These are phyloP conservation scores for Euphorbia corollata DNA, from an alignment of 441 rosid species.

Conservation along the genomic window DNA sequence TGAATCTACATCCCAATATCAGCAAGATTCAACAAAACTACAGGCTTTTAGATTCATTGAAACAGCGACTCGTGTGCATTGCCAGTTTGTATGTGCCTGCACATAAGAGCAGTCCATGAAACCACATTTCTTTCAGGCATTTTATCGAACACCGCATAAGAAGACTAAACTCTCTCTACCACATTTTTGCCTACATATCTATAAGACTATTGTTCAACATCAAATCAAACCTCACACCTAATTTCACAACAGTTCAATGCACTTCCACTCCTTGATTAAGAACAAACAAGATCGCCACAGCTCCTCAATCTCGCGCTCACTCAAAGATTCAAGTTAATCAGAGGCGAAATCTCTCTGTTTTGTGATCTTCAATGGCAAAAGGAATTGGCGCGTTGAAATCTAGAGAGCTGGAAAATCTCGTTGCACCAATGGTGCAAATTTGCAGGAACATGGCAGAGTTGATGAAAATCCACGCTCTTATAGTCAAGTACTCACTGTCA, in stretches of 20 bases:
- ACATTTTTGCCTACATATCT: slow-evolving; percentile 61
- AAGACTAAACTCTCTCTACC: slow-evolving; percentile 24
- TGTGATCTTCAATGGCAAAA: slow-evolving; percentile 14
- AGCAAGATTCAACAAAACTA: slow-evolving; percentile 33
- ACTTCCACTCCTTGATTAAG: slow-evolving; percentile 55
- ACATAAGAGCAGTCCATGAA: slow-evolving; percentile 85
- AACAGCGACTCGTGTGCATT: slow-evolving; percentile 33
- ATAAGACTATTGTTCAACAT: slow-evolving; percentile 54
- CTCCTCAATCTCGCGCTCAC: slow-evolving; percentile 51
- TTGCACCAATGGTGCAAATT: slow-evolving; percentile 34
- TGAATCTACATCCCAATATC: slow-evolving; percentile 59
- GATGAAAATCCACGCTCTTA: slow-evolving; percentile 38
- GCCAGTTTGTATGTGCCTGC: slow-evolving; percentile 48
- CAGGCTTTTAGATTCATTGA: slow-evolving; percentile 61
- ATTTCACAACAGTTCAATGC: slow-evolving; percentile 43
- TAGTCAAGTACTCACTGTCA: slow-evolving; percentile 35
- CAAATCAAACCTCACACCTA: slow-evolving; percentile 42
- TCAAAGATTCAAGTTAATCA: slow-evolving; percentile 19
- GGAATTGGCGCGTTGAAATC: slow-evolving; percentile 18
- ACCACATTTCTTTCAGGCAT: slow-evolving; percentile 79
- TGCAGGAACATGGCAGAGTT: slow-evolving; percentile 26
- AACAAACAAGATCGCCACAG: slow-evolving; percentile 45
- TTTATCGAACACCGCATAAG: slow-evolving; percentile 61
- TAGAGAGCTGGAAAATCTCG: slow-evolving; percentile 38
- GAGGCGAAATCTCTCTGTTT: background rate